phyloP scores from a whole-genome alignment of 2,329 filamentous ascomycete genomes.

The Coniosporium tulheliwenetii region DNA sequence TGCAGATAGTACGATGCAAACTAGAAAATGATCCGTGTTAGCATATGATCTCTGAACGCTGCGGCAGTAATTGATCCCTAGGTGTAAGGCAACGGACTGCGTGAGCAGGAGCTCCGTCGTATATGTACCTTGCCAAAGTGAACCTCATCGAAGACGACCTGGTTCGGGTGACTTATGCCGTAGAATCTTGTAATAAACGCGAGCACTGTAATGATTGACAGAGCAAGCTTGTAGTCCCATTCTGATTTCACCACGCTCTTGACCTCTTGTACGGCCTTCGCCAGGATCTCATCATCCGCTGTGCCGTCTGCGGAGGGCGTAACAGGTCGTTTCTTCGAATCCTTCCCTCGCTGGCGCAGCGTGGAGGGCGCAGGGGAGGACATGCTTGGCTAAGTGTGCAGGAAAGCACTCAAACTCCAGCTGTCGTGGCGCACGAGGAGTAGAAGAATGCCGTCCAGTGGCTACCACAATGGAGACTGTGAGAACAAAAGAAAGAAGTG shows the following conservation, averaged over 20 bases:
- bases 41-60: too few species aligned
- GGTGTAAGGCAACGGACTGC: neutral
- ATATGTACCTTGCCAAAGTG: constrained; percentile 99
- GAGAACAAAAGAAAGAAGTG: too few species aligned
- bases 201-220: constrained; percentile 61
- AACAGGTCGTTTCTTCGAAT: constrained; percentile 1
- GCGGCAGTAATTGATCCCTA: neutral
- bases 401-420: neutral
- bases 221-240: constrained; percentile 69
- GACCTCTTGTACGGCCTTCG: constrained; percentile 24
- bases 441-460: too few species aligned
- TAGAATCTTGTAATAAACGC: constrained; percentile 91
- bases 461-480: neutral
- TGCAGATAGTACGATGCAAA: constrained; percentile 66
- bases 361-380: constrained; percentile 1
- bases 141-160: constrained; percentile 98
- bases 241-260: constrained; percentile 38
- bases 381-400: constrained; percentile 1
- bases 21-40: constrained; percentile 10
- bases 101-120: constrained; percentile 14
- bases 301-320: neutral
- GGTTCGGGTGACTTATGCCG: constrained; percentile 86
- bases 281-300: constrained; percentile 32
- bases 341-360: constrained; percentile 2
- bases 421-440: too few species aligned